Base-by-base conservation (phyloP, 1,284 basidiomycete species). In the Tetrapyrgos nigripes region DNA sequence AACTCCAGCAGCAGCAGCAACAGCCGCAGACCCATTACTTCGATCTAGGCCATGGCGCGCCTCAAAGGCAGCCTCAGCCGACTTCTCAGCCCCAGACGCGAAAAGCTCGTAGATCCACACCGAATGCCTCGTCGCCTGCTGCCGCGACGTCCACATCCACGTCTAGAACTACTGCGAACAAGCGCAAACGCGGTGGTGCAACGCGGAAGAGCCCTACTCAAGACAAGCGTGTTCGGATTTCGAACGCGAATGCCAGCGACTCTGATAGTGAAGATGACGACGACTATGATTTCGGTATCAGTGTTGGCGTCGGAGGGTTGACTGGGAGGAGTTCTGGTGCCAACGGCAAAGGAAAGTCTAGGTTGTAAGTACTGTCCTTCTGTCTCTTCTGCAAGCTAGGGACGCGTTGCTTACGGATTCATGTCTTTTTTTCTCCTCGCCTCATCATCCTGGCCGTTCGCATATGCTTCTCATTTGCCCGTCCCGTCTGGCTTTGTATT, bases 251-350 rank as follows among this genome's bases (percentile, higher is more conserved):
- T 50, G 63, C 62, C 24, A 76, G 69, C 43, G 76, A 73, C 28
- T 69, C 56, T n/a, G 62, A 63, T n/a, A 60, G 56, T 27, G 62
- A 58, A 19, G 55, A 60, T 23, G 62, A 63, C 4, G 61, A 62
- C 40, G 53, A 56, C 53, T 37, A 53, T 33, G 65, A 44, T 73
- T 73, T 40, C 31, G 75, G 74, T 1, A 78, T 79, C 57, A 76
- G 70, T 58, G 75, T 80, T 23, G 79, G 78, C 13, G 65, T 77
- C 62, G 75, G 69, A 55, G 78, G 76, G 2, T 62, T 78, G 58
- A 76, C 76, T 45, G 73, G 76, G 1, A 62, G 62, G 58, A 75
- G 74, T 47, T 71, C 75, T 1, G 63, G 62, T 19, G 67, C 67
- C 19, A 63, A 65, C 49, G 72, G 70, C n/a, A 66, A 65, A 57